Base-by-base conservation (phyloP, 108 stramenopile genomes). In the Aurantiochytrium sp. region DNA sequence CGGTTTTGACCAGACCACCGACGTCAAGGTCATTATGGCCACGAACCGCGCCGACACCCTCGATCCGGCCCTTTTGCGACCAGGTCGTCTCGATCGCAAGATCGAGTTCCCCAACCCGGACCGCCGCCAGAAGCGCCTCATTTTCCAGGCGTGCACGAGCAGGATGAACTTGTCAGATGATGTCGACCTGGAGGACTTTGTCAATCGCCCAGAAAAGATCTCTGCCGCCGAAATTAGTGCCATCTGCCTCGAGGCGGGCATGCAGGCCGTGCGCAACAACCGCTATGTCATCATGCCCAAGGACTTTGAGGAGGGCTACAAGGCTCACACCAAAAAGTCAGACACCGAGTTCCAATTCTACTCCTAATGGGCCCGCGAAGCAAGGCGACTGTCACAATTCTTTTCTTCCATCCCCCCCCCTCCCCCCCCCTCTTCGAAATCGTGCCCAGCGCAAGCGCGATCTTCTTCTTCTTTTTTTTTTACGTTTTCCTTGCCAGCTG, bases 1-100 rank as follows among this genome's bases (percentile, higher is more conserved):
- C 93, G 99, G 99, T 36, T 99, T 99, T 90, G 98, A 99, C 90
- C 98, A 99, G 93, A 95, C 94, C 52, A 98, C 98, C 59, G 98
- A 99, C 92, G 97, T 99, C 91, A 99, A 99, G 94, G 97, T 98
- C 37, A 99, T 99, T 89, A 99, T 99, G 98, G 98, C 98, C 10
- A 99, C 99, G 22, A 99, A 99, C 92, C 95, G 99, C 32, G 97
- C 97, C 4, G 99, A 99, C 88, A 99, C 98, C 24, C 91, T 99
- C 52, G 99, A 99, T 91, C 99, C 99, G 27, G 99, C 99, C 22
- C 91, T 99, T 86, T 89, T 99, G 54, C 95, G 99, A 55, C 98
- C 99, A 4, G 99, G 99, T 31, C 96, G 99, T 22, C 91, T 99
- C 92, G 99, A 99, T 91, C 94, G 99, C 27, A 99, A 99, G 92